Evolutionary conservation across 768 basidiomycete genomes (phyloP).

Genomic region (Pleurotus giganteus): DNA sequence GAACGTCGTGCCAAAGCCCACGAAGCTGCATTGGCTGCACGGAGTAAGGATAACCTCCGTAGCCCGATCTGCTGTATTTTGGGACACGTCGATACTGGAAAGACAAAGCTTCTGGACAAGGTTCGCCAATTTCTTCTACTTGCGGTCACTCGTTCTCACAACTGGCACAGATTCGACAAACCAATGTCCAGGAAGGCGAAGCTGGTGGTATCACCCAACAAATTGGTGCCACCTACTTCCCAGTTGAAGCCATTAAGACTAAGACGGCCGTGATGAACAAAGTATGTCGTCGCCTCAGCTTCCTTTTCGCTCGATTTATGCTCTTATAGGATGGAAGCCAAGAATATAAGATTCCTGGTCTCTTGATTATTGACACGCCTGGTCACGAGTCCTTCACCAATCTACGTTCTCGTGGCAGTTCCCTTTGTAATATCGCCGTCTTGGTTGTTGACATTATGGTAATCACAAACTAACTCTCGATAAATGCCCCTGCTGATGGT

Average conservation of each 20-base stretch:
- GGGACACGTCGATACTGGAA: slow-evolving; percentile 99
- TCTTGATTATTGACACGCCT: slow-evolving; percentile 95
- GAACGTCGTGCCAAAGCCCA: slow-evolving; percentile 76
- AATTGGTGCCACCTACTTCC: slow-evolving; percentile 99
- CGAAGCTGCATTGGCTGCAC: slow-evolving; percentile 80
- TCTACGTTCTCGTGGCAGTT: slow-evolving; percentile 91
- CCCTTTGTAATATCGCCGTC: slow-evolving; percentile 97
- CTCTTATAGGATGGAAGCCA: slow-evolving; percentile 62
- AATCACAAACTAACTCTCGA: slow-evolving; percentile 15
- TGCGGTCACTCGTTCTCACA: slow-evolving; percentile 8
- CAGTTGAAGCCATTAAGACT: slow-evolving; percentile 86
- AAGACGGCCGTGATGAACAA: slow-evolving; percentile 95
- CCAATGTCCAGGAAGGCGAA: slow-evolving; percentile 98
- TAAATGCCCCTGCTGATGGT: slow-evolving; percentile 7
- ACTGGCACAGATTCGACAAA: slow-evolving; percentile 86
- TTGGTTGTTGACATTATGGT: slow-evolving; percentile 99
- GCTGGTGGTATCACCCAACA: slow-evolving; percentile 99
- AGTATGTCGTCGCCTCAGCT: slow-evolving; percentile 36
- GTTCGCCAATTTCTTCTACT: slow-evolving; percentile 31
- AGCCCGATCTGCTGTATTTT: slow-evolving; percentile 99
- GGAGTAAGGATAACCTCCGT: slow-evolving; percentile 87
- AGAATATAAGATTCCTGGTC: slow-evolving; percentile 96
- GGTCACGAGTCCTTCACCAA: slow-evolving; percentile 99
- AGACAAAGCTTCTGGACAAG: slow-evolving; percentile 97
- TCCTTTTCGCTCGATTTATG: not conserved